Conservation (phyloP, 2,329 filamentous ascomycete genomes). For the Apiospora arundinis region DNA sequence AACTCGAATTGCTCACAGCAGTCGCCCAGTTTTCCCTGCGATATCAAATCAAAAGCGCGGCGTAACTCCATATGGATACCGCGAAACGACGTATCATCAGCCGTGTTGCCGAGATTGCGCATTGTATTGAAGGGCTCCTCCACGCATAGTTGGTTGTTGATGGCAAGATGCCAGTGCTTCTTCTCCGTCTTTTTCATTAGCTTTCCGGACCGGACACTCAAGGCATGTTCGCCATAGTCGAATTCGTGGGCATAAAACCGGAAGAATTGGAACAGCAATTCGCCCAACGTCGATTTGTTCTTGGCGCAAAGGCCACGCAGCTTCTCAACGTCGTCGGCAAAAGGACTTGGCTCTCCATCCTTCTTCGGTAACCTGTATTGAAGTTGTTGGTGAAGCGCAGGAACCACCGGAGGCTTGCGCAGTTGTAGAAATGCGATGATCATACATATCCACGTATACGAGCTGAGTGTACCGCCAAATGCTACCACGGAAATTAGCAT, state of each 20-base stretch:
- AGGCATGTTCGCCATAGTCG: constrained; percentile 81
- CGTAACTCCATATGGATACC: constrained; percentile 90
- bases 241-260: constrained; percentile 93
- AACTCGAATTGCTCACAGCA: constrained; percentile 90
- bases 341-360: constrained; percentile 74
- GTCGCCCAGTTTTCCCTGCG: constrained; percentile 78
- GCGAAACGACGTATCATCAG: constrained; percentile 91
- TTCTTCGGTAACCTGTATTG: constrained; percentile 65
- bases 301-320: constrained; percentile 75
- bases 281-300: constrained; percentile 83
- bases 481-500: constrained; percentile 55
- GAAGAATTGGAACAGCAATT: constrained; percentile 95
- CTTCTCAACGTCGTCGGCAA: constrained; percentile 84
- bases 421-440: constrained; percentile 96
- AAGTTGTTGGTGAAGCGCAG: constrained; percentile 79
- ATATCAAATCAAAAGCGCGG: constrained; percentile 83
- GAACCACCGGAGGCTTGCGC: constrained; percentile 81
- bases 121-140: constrained; percentile 94
- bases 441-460: constrained; percentile 99
- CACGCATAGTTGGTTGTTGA: constrained; percentile 88
- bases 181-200: constrained; percentile 84
- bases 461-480: constrained; percentile 92
- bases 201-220: constrained; percentile 85
- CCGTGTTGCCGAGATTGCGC: constrained; percentile 93
- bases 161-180: constrained; percentile 75